phyloP scores from a whole-genome alignment of 768 basidiomycete genomes.

The Amanita thiersii region DNA sequence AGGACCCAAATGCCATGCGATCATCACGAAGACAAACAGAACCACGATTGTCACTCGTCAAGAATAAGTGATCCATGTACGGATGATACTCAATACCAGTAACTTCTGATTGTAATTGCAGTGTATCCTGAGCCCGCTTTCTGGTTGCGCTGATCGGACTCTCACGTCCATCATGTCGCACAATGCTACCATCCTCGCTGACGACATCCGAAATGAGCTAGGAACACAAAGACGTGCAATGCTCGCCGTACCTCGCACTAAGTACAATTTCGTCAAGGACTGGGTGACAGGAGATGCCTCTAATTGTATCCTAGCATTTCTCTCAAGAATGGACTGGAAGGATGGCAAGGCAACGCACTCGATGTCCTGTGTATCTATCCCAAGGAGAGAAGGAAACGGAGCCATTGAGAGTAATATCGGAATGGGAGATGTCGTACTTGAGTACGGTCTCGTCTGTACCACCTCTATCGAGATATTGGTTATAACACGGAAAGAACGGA shows the following conservation, averaged over 20 bases:
- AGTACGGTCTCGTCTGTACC: conserved; percentile 44
- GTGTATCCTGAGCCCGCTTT: conserved; percentile 34
- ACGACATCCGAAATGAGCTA: neutral
- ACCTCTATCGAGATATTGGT: conserved; percentile 29
- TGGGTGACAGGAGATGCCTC: conserved; percentile 60
- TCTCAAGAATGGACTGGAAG: neutral
- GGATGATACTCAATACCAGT: conserved; percentile 67
- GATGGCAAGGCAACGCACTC: conserved; percentile 11
- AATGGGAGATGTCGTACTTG: conserved; percentile 43
- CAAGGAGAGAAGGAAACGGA: conserved; percentile 10
- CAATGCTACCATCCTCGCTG: conserved; percentile 67
- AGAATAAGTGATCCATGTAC: conserved; percentile 57
- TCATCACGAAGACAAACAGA: conserved; percentile 59
- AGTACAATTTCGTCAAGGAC: conserved; percentile 59
- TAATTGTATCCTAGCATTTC: conserved; percentile 48
- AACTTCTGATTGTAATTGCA: conserved; percentile 49
- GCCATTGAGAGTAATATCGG: conserved; percentile 18
- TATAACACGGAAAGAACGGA: conserved; percentile 6
- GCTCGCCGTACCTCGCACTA: conserved; percentile 49
- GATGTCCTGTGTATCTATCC: conserved; percentile 14
- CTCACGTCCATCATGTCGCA: conserved; percentile 52
- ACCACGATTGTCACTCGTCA: conserved; percentile 52
- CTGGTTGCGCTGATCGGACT: conserved; percentile 12
- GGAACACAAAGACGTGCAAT: conserved; percentile 9
- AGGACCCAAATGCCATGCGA: conserved; percentile 66